phyloP scores from a whole-genome alignment of 148 eudicot genomes.

The Salicornia ramosissima region DNA sequence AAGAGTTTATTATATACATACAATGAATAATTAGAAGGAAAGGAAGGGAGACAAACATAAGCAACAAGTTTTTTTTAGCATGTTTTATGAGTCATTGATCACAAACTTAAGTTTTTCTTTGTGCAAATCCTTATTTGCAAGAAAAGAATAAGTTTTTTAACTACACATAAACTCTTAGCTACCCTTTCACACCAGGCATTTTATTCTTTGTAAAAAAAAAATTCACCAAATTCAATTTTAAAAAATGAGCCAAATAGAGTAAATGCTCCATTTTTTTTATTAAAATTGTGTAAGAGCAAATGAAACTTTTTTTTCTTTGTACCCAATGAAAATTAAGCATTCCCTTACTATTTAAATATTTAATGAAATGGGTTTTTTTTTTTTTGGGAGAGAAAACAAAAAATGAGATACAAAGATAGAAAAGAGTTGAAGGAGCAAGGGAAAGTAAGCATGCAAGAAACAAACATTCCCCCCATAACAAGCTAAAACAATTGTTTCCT shows the following conservation, averaged over 20 bases:
- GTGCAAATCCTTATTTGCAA: slow-evolving; percentile 19
- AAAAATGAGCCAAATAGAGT: too few relatives aligned
- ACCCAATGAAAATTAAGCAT: too few relatives aligned
- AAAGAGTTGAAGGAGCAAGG: slow-evolving; percentile 11
- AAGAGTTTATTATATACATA: background rate
- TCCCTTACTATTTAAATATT: too few relatives aligned
- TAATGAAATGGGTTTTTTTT: too few relatives aligned
- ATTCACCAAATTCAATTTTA: background rate
- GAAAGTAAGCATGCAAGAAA: slow-evolving; percentile 14
- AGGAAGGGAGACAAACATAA: background rate
- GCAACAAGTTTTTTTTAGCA: slow-evolving; percentile 1
- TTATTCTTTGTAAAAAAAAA: background rate
- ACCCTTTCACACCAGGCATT: background rate
- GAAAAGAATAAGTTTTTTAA: slow-evolving; percentile 25
- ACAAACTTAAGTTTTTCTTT: background rate
- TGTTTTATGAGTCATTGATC: background rate
- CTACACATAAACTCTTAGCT: slow-evolving; percentile 14
- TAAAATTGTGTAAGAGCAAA: background rate
- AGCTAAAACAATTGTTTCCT: slow-evolving; percentile 1
- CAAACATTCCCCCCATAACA: slow-evolving; percentile 12
- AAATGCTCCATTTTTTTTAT: too few relatives aligned
- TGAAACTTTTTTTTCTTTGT: background rate
- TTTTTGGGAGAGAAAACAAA: background rate
- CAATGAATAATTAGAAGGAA: background rate
- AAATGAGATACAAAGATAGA: background rate